Percentiles rank a stretch among this genome's conserved stretches.
Conservation (phyloP, 352 stramenopile genomes). For the Aphanomyces stellatus region DNA sequence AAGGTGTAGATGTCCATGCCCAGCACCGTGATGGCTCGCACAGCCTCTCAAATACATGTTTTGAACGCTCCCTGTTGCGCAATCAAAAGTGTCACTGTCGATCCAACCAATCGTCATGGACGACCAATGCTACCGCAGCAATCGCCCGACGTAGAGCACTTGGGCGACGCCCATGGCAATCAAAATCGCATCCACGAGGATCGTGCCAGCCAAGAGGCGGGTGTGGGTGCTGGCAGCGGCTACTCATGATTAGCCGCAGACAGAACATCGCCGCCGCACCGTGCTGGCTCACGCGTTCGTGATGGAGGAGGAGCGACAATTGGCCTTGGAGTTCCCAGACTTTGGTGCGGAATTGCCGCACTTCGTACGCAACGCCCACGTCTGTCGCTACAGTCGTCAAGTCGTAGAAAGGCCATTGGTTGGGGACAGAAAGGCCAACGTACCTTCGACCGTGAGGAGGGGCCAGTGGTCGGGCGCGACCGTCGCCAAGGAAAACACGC, state of each 20-base stretch:
- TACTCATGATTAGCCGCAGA: too few species aligned
- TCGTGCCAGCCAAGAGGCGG: not conserved
- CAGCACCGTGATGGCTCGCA: too few species aligned
- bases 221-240: not conserved
- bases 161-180: not conserved
- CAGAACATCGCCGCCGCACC: too few species aligned
- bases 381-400: not conserved
- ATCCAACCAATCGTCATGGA: too few species aligned
- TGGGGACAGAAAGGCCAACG: not conserved
- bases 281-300: not conserved
- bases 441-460: not conserved
- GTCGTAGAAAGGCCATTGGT: not conserved
- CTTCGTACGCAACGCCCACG: not conserved
- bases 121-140: not conserved
- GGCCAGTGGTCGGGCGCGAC: not conserved
- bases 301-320: not conserved
- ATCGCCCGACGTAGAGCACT: not conserved
- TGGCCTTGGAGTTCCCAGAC: not conserved
- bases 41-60: too few species aligned
- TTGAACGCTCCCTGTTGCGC: too few species aligned
- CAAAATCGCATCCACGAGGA: not conserved
- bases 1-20: too few species aligned
- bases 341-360: not conserved
- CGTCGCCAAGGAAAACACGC: not conserved
- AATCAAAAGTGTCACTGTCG: too few species aligned